phyloP scores from a whole-genome alignment of 1,284 basidiomycete species.

The Cutaneotrichosporon mucoides region DNA sequence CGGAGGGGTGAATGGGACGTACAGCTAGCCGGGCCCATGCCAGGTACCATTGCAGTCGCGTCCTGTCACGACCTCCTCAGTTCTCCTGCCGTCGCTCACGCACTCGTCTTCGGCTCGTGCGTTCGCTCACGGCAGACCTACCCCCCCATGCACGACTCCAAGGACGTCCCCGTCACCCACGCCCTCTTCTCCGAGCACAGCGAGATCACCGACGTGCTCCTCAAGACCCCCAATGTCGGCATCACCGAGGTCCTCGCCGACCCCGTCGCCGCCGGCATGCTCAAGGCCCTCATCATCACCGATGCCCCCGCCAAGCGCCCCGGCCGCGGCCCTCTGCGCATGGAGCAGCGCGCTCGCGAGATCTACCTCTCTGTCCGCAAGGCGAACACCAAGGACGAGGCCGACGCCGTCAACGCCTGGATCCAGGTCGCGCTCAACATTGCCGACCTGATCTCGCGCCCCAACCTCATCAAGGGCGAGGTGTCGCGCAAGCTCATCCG shows the following conservation, averaged over 20 bases:
- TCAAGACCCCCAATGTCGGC: constrained; percentile 62
- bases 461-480: constrained; percentile 60
- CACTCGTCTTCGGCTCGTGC: no score
- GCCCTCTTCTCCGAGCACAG: constrained; percentile 69
- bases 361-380: constrained; percentile 63
- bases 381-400: constrained; percentile 54
- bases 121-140: constrained; percentile 38
- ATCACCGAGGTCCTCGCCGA: constrained; percentile 61
- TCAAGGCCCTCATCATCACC: constrained; percentile 71
- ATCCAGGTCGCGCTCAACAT: constrained; percentile 67
- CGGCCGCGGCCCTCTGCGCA: constrained; percentile 49
- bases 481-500: constrained; percentile 69
- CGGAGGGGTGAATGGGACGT: no score
- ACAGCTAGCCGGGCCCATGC: no score
- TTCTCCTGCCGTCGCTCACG: no score
- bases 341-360: constrained; percentile 60
- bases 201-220: constrained; percentile 70
- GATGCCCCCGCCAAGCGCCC: constrained; percentile 76
- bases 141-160: constrained; percentile 38
- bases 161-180: constrained; percentile 50
- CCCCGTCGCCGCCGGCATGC: constrained; percentile 53
- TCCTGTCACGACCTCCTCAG: no score
- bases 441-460: constrained; percentile 61
- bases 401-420: constrained; percentile 58
- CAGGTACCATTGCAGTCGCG: no score